These are phyloP conservation scores for Fusarium piperis DNA, from an alignment of 2,329 filamentous ascomycete species.

Conservation along the genomic window DNA sequence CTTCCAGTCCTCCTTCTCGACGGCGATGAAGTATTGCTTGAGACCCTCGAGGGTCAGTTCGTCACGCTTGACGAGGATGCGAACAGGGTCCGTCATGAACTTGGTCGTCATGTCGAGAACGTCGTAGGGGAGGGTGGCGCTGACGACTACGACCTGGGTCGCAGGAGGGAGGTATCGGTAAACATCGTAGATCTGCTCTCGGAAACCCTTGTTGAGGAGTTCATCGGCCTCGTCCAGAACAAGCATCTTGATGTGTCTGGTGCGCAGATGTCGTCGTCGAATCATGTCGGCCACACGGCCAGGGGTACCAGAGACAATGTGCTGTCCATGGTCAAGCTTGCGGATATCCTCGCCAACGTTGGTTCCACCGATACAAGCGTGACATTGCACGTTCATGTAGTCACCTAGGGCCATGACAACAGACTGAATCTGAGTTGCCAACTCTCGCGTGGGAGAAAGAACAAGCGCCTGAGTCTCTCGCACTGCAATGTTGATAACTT, in stretches of 20 bases:
- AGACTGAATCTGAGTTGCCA: constrained; percentile 97
- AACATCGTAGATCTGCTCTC: constrained; percentile 99
- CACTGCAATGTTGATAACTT: constrained; percentile 93
- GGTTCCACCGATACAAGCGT: constrained; percentile 97
- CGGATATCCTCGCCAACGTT: constrained; percentile 98
- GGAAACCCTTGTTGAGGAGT: constrained; percentile 89
- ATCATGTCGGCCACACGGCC: constrained; percentile 83
- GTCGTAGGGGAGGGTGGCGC: constrained; percentile 95
- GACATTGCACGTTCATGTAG: constrained; percentile 99
- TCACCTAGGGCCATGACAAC: constrained; percentile 99
- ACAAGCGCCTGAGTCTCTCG: constrained; percentile 95
- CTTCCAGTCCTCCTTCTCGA: constrained; percentile 99
- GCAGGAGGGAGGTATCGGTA: constrained; percentile 96
- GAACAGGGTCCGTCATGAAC: constrained; percentile 98
- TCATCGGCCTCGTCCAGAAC: constrained; percentile 71
- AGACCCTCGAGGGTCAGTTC: constrained; percentile 96
- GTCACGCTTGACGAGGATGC: constrained; percentile 98
- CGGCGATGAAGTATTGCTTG: constrained; percentile 99
- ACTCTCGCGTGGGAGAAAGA: constrained; percentile 93
- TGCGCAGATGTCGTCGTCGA: constrained; percentile 64
- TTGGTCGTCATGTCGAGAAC: constrained; percentile 99
- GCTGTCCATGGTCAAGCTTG: constrained; percentile 96
- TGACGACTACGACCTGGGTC: constrained; percentile 98
- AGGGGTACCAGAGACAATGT: constrained; percentile 97
- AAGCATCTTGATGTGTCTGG: constrained; percentile 72